Evolutionary conservation across 306 rosid species (phyloP).

Genomic region (Albizia julibrissin): DNA sequence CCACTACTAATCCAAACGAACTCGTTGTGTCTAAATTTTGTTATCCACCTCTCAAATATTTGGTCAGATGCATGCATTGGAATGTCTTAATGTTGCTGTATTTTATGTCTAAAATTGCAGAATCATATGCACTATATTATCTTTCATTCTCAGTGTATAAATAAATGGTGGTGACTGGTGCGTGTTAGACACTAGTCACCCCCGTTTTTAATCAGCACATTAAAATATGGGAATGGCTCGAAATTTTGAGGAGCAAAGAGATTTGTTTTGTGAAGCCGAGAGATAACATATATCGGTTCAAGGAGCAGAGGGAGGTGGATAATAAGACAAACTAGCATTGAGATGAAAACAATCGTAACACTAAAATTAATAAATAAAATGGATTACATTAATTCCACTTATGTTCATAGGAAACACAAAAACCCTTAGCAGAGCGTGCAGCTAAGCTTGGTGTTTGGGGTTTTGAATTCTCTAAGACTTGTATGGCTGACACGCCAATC

Average conservation of each 20-base stretch:
- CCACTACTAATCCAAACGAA: no score
- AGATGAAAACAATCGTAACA: background rate
- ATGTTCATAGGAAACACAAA: constrained; percentile 48
- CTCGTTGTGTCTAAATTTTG: background rate
- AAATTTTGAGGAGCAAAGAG: constrained; percentile 15
- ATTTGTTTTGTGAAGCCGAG: constrained; percentile 1
- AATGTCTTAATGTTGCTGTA: constrained; percentile 35
- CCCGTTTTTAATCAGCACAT: background rate
- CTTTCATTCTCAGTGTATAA: background rate
- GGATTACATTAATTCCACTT: constrained; percentile 38
- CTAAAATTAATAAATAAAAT: constrained; percentile 23
- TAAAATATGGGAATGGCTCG: constrained; percentile 32
- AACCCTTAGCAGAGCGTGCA: constrained; percentile 56
- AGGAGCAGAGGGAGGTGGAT: constrained; percentile 21
- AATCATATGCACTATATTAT: background rate
- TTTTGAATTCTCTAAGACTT: constrained; percentile 37
- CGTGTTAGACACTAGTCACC: background rate
- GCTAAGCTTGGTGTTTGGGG: constrained; percentile 63
- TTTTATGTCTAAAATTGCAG: constrained; percentile 9
- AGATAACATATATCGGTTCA: constrained; percentile 16
- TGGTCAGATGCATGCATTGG: constrained; percentile 33
- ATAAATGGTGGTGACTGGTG: background rate
- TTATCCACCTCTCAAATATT: background rate
- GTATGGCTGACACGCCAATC: constrained; percentile 54
- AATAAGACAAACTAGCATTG: constrained; percentile 40